Conservation (phyloP, 148 eudicot species). For the Dianthus caryophyllus region DNA sequence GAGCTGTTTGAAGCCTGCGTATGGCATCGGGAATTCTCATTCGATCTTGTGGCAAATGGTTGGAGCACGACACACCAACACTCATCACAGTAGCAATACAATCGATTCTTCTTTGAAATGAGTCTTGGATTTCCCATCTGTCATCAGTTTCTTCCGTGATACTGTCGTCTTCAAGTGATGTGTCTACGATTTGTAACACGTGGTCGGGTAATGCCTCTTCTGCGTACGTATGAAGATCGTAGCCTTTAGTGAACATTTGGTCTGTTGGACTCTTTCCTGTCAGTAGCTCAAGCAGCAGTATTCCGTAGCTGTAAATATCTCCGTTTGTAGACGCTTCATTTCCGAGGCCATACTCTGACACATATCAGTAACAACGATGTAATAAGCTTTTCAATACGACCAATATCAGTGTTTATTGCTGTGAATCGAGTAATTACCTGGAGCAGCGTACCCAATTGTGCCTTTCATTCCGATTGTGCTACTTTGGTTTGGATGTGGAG, state of each 20-base stretch:
- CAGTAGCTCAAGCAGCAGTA: constrained; percentile 11
- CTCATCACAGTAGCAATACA: background rate
- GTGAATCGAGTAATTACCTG: too few relatives aligned
- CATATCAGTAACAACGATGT: too few relatives aligned
- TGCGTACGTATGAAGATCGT: background rate
- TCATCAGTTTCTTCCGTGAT: background rate
- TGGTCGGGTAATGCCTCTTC: too few relatives aligned
- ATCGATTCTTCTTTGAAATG: background rate
- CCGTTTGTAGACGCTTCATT: constrained; percentile 2
- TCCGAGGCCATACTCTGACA: constrained; percentile 15
- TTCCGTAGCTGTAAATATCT: too few relatives aligned
- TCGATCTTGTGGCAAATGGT: constrained; percentile 16
- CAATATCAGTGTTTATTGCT: too few relatives aligned
- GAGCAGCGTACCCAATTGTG: too few relatives aligned
- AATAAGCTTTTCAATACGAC: too few relatives aligned
- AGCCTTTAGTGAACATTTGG: background rate
- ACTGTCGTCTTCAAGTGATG: background rate
- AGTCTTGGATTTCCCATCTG: background rate
- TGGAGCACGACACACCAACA: constrained; percentile 16
- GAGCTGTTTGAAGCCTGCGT: background rate
- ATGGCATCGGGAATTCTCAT: constrained; percentile 8
- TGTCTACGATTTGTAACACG: constrained; percentile 7
- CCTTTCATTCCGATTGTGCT: too few relatives aligned
- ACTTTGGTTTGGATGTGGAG: too few relatives aligned
- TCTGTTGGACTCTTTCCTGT: constrained; percentile 16